These are phyloP conservation scores for Chalciporus chontae DNA, from an alignment of 768 basidiomycete species.

Conservation along the genomic window DNA sequence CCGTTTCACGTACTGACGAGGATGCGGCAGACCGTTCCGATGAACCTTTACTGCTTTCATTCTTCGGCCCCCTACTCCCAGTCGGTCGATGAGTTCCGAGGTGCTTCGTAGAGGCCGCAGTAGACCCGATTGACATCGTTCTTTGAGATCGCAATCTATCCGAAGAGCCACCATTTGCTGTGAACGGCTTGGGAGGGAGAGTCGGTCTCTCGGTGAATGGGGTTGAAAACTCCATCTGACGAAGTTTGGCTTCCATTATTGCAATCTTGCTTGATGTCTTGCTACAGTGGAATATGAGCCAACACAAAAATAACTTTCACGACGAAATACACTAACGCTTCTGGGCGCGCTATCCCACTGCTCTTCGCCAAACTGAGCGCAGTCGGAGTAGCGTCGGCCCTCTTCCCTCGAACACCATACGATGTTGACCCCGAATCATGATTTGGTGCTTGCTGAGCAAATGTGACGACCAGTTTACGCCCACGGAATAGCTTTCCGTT, in stretches of 20 bases:
- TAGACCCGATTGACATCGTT: not conserved
- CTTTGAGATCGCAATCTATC: conserved; percentile 2
- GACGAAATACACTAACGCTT: conserved; percentile 37
- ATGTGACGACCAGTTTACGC: conserved; percentile 86
- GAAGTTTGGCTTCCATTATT: conserved; percentile 92
- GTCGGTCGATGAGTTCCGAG: not conserved
- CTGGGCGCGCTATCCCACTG: conserved; percentile 44
- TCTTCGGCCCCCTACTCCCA: not conserved
- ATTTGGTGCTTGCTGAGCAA: conserved; percentile 78
- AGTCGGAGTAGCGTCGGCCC: conserved; percentile 71
- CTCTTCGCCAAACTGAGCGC: conserved; percentile 87
- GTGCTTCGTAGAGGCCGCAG: not conserved
- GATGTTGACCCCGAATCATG: conserved; percentile 28
- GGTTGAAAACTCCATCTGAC: conserved; percentile 56
- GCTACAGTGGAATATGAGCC: conserved; percentile 11
- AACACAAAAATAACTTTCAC: conserved; percentile 2
- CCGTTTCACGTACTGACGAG: conserved; percentile 5
- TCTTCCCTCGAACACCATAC: conserved; percentile 35
- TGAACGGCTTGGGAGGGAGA: conserved; percentile 21
- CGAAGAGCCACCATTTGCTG: not conserved
- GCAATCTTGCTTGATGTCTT: conserved; percentile 91
- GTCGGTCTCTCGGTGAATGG: conserved; percentile 18
- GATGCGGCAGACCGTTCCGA: not conserved
- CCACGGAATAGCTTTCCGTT: conserved; percentile 84
- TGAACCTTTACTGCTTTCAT: not conserved